Percentiles rank a stretch among this genome's conserved stretches.
These are phyloP conservation scores for Dendrobium officinale DNA, from an alignment of 106 monocot genomes.

Conservation along the genomic window DNA sequence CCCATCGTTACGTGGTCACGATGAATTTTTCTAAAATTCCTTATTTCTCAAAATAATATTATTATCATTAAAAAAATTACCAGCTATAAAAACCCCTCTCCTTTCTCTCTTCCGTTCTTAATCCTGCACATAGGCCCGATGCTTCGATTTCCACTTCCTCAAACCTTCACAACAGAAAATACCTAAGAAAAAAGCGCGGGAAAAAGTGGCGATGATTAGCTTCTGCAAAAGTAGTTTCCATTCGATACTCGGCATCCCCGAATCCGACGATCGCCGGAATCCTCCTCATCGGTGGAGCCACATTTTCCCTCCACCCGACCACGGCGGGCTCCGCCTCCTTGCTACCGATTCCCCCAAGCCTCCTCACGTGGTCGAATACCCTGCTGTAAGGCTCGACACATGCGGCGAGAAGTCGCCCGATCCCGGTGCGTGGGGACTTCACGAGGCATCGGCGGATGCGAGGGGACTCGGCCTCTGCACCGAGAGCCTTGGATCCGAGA, in stretches of 20 bases:
- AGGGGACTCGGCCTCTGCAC: constrained; percentile 16
- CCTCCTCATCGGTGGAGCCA: constrained; percentile 1
- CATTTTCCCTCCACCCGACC: background rate
- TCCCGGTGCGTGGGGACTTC: constrained; percentile 22
- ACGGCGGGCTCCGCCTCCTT: constrained; percentile 18
- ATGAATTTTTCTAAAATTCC: background rate
- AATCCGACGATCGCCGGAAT: background rate
- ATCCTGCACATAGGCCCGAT: no score
- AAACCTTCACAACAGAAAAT: background rate
- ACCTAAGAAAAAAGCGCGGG: background rate
- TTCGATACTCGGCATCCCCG: background rate
- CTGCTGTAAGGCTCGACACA: background rate
- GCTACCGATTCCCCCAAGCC: background rate
- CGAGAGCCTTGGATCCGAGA: constrained; percentile 20
- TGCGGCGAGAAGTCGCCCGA: background rate
- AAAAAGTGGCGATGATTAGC: constrained; percentile 4
- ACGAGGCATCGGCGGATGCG: constrained; percentile 10
- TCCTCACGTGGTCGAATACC: constrained; percentile 4
- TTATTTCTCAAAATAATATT: background rate
- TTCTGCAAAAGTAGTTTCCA: background rate
- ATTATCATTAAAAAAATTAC: background rate
- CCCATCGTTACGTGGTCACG: background rate
- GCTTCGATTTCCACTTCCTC: background rate
- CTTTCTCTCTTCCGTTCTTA: background rate
- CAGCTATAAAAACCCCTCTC: background rate